Evolutionary conservation across 345 rosid species (phyloP), one percentile per base, ranked within the genome.

Genomic region (Rhizophora mangle): DNA sequence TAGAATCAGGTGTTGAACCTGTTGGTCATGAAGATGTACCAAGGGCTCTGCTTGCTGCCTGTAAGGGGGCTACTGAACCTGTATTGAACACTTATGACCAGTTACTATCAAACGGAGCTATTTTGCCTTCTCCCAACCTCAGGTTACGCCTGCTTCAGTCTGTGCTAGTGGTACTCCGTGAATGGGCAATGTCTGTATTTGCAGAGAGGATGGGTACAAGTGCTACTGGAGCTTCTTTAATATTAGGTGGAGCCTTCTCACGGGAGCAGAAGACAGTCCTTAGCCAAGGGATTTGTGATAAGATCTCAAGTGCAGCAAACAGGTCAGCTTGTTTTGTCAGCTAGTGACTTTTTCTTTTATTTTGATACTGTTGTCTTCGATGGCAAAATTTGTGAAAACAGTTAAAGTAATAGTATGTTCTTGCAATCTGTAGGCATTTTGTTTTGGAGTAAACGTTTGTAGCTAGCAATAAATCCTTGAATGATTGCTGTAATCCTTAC

Each of bases 1-100:
- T 82, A 67, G 95, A 89, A 68, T 83, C 90, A 9, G 82, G 72
- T 11, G 63, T 73, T 63, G 99, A 90, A 82, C 13, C 79, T 71
- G 87, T 96, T n/a, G 96, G 92, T 24, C 89, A 92, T 63, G 97
- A 96, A 81, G 98, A 90, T 75, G 84, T 96, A 69, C 87, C 94
- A 39, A 85, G 96, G 81, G 96, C 93, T 71, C 89, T 92, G 76
- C 78, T 96, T 59, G 94, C 96, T 47, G 97, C 93, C 70, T 90
- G 99, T 84, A 92, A 89, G 82, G 97, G 96, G 51, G 91, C 97
- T 61, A 82, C 89, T 63, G 98, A 92, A 67, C 97, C 97, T 66
- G 96, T 88, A 56, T 78, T 92, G 73, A 92, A 89, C 72, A 79
- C 93, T 59, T 96, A 90, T 59, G 97, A 90, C 77, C 91, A 90